These are phyloP conservation scores for Rutstroemia sp. DNA, from an alignment of 2,329 filamentous ascomycete species.

Conservation along the genomic window DNA sequence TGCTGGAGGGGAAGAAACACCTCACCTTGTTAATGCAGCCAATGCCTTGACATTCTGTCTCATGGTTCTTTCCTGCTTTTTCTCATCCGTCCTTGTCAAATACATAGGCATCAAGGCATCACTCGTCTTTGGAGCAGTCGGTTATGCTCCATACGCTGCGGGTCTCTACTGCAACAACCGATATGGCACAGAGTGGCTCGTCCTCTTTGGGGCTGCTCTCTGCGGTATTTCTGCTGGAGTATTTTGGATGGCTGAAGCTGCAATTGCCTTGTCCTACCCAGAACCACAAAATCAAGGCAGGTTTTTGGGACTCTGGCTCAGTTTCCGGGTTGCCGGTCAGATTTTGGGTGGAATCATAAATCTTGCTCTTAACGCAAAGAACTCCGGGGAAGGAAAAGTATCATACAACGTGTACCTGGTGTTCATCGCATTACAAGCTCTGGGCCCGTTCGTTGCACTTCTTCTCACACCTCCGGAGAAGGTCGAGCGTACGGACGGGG, in stretches of 20 bases:
- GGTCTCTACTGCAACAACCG: constrained; percentile 67
- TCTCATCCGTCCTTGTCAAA: constrained; percentile 55
- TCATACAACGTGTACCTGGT: constrained; percentile 62
- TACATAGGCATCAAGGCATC: constrained; percentile 65
- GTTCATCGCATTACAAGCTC: constrained; percentile 63
- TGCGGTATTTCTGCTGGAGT: constrained; percentile 46
- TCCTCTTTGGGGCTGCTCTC: constrained; percentile 43
- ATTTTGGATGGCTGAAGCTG: constrained; percentile 70
- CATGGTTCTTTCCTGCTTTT: constrained; percentile 64
- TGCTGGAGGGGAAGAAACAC: constrained; percentile 57
- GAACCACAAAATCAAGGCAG: constrained; percentile 61
- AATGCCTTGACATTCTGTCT: constrained; percentile 66
- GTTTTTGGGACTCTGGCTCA: constrained; percentile 62
- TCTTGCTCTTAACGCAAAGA: constrained; percentile 54
- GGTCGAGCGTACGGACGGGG: constrained; percentile 59
- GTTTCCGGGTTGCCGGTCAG: constrained; percentile 51
- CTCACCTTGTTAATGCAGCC: constrained; percentile 57
- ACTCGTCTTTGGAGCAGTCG: constrained; percentile 63
- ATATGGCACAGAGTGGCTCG: constrained; percentile 61
- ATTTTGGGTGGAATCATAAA: constrained; percentile 68
- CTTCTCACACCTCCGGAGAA: constrained; percentile 52
- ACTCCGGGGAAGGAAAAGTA: constrained; percentile 53
- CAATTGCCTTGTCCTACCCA: constrained; percentile 65
- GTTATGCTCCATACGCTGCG: constrained; percentile 64
- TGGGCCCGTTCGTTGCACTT: constrained; percentile 56